Conservation (phyloP, 768 basidiomycete genomes). For the Suillus subaureus region DNA sequence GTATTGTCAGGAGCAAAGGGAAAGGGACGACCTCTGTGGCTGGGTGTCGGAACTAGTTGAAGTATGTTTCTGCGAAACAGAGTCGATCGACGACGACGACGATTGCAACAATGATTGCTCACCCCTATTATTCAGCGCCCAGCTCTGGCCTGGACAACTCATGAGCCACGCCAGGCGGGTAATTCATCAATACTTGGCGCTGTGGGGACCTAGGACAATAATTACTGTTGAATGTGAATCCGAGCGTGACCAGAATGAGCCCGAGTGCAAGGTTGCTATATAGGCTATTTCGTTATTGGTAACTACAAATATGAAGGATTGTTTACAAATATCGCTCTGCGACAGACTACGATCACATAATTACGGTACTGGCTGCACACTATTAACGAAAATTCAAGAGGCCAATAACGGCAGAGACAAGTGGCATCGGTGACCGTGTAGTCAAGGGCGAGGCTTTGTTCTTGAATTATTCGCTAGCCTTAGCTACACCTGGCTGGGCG, state of each 20-base stretch:
- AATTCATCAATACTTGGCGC: no score
- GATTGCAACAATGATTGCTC: not conserved
- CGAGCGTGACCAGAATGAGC: no score
- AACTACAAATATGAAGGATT: conserved; percentile 2
- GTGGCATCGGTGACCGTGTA: not conserved
- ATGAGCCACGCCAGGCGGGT: no score
- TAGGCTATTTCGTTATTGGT: conserved; percentile 1
- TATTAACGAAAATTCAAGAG: not conserved
- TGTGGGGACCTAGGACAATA: no score
- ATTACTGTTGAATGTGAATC: not conserved
- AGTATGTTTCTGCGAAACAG: no score
- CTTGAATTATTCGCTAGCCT: not conserved
- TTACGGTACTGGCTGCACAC: not conserved
- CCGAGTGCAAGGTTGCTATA: not conserved
- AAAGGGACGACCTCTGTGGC: no score
- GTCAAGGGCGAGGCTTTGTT: not conserved
- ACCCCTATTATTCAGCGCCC: not conserved
- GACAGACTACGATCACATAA: not conserved
- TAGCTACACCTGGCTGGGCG: not conserved
- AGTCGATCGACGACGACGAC: no score
- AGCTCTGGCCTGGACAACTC: no score
- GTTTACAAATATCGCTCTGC: not conserved
- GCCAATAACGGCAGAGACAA: not conserved
- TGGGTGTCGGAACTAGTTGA: no score
- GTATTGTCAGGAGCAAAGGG: no score